Percentiles rank a stretch among this genome's conserved stretches.
These are phyloP conservation scores for Neoboletus brunneissimus DNA, from an alignment of 768 basidiomycete species.

Conservation along the genomic window DNA sequence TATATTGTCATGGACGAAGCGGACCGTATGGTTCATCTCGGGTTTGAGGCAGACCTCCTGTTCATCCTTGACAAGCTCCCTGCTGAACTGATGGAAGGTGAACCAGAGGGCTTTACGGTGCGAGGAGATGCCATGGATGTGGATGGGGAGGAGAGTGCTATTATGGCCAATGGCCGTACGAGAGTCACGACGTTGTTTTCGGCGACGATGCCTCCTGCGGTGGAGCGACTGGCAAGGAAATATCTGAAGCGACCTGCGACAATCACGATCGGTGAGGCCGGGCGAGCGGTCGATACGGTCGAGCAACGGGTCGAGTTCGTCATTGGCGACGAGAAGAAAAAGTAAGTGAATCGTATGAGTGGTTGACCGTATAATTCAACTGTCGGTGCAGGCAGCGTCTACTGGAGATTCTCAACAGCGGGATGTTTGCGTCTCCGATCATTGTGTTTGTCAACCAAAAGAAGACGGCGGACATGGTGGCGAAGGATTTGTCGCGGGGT, in stretches of 20 bases:
- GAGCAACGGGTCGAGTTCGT: constrained; percentile 96
- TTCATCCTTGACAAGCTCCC: constrained; percentile 95
- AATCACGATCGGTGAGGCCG: constrained; percentile 97
- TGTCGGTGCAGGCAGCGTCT: constrained; percentile 59
- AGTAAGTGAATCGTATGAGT: constrained; percentile 49
- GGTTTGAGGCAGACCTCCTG: constrained; percentile 91
- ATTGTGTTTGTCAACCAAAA: constrained; percentile 99
- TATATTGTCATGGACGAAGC: constrained; percentile 99
- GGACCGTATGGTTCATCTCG: constrained; percentile 97
- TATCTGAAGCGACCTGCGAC: constrained; percentile 91
- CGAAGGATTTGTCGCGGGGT: constrained; percentile 87
- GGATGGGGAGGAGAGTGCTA: constrained; percentile 59
- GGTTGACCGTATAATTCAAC: constrained; percentile 6
- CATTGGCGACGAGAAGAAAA: constrained; percentile 93
- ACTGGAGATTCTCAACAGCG: constrained; percentile 90
- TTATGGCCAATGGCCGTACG: constrained; percentile 59
- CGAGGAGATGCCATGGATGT: constrained; percentile 69
- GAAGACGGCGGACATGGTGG: constrained; percentile 98
- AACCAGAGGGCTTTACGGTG: constrained; percentile 33
- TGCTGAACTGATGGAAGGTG: constrained; percentile 82
- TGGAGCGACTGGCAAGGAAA: constrained; percentile 91
- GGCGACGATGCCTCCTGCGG: constrained; percentile 97
- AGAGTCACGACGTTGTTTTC: constrained; percentile 96
- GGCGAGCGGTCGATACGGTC: constrained; percentile 96
- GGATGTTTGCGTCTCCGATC: constrained; percentile 81